These are phyloP conservation scores for Globisporangium emineosum DNA, from an alignment of 352 stramenopile genomes.

Conservation along the genomic window DNA sequence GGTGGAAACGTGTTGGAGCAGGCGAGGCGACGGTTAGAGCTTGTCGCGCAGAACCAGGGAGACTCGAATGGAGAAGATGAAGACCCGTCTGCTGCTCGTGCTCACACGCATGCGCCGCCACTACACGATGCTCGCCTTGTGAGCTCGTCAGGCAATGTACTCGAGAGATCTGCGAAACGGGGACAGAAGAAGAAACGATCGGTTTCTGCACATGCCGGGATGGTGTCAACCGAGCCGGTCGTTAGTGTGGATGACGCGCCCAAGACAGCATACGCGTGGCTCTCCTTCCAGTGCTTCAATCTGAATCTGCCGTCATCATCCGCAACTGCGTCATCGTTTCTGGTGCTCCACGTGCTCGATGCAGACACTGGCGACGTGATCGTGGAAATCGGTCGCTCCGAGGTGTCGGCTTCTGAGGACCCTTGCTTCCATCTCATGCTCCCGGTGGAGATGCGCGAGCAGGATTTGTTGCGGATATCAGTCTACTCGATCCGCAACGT, in stretches of 20 bases:
- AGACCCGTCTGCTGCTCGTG: background rate
- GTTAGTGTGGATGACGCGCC: background rate
- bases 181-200: conserved; percentile 16
- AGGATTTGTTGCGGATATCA: conserved; percentile 53
- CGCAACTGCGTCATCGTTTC: conserved; percentile 44
- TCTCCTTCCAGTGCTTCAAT: conserved; percentile 85
- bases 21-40: conserved; percentile 21
- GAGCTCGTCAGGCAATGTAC: conserved; percentile 15
- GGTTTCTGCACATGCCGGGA: conserved; percentile 9
- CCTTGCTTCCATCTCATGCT: conserved; percentile 82
- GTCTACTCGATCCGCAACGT: conserved; percentile 67
- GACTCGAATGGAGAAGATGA: background rate
- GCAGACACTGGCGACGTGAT: conserved; percentile 32
- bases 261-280: conserved; percentile 41
- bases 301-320: conserved; percentile 64
- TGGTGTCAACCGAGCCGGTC: background rate
- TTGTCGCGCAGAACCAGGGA: conserved; percentile 8
- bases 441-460: conserved; percentile 49
- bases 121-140: conserved; percentile 11
- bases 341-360: conserved; percentile 66
- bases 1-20: conserved; percentile 50
- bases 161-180: background rate
- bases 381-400: conserved; percentile 68
- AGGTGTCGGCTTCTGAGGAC: conserved; percentile 66
- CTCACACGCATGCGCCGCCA: background rate